phyloP scores from a whole-genome alignment of 108 stramenopile genomes.

The Fistulifera pelliculosa region DNA sequence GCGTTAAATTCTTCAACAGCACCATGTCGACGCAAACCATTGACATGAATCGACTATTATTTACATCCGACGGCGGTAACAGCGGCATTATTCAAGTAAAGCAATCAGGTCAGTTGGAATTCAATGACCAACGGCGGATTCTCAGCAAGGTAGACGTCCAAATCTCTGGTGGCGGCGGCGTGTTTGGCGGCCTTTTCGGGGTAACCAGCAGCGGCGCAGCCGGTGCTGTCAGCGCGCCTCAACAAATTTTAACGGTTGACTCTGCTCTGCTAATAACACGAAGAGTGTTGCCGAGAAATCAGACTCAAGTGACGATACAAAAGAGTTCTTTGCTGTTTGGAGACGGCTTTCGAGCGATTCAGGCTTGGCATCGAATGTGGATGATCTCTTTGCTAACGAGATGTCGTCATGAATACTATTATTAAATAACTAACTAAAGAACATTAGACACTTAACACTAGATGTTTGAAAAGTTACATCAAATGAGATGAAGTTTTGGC shows the following conservation, averaged over 20 bases:
- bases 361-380: no score
- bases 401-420: no score
- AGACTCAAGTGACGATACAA: slow-evolving; percentile 42
- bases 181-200: slow-evolving; percentile 34
- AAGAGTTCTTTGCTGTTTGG: slow-evolving; percentile 79
- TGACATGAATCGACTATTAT: slow-evolving; percentile 38
- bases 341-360: slow-evolving; percentile 17
- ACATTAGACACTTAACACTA: no score
- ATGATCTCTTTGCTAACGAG: no score
- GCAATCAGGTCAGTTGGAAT: slow-evolving; percentile 39
- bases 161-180: slow-evolving; percentile 19
- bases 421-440: no score
- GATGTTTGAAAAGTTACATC: no score
- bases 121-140: slow-evolving; percentile 41
- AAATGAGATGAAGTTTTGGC: no score
- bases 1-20: slow-evolving; percentile 73
- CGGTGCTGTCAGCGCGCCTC: slow-evolving; percentile 35
- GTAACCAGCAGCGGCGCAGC: slow-evolving; percentile 25
- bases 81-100: slow-evolving; percentile 31
- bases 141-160: slow-evolving; percentile 29
- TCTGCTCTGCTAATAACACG: slow-evolving; percentile 64
- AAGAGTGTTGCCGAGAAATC: slow-evolving; percentile 13
- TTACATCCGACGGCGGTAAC: slow-evolving; percentile 27
- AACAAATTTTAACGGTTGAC: slow-evolving; percentile 75
- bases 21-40: slow-evolving; percentile 55